A percentile compares a stretch with the other conserved stretches of the same genome.
Conservation (phyloP, 371 early-diverging fungal species). For the Lichtheimia ramosa region DNA sequence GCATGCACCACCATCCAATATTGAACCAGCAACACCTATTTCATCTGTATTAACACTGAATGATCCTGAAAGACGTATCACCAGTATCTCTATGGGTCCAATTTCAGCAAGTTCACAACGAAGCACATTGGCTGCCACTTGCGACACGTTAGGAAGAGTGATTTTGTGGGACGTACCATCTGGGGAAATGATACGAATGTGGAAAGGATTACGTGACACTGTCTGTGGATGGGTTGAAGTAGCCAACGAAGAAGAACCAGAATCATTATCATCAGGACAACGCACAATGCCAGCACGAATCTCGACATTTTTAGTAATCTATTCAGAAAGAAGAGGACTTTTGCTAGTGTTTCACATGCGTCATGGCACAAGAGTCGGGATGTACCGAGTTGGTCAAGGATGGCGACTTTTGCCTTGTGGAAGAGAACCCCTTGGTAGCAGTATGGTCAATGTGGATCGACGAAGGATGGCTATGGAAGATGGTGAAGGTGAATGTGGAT, state of each 20-base stretch:
- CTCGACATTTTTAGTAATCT: slow-evolving; percentile 56
- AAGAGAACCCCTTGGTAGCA: slow-evolving; percentile 39
- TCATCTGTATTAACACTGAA: slow-evolving; percentile 42
- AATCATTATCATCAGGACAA: background rate
- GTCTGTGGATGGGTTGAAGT: slow-evolving; percentile 65
- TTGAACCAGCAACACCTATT: slow-evolving; percentile 59
- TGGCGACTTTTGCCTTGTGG: slow-evolving; percentile 52
- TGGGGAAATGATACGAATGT: slow-evolving; percentile 64
- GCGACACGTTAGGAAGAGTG: slow-evolving; percentile 65
- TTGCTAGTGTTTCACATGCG: slow-evolving; percentile 61
- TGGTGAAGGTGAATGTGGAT: slow-evolving; percentile 28
- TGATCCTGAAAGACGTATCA: slow-evolving; percentile 53
- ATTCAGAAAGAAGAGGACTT: slow-evolving; percentile 58
- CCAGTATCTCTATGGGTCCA: slow-evolving; percentile 48
- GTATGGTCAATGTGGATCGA: slow-evolving; percentile 38
- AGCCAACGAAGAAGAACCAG: slow-evolving; percentile 26
- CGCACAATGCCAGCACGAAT: slow-evolving; percentile 18
- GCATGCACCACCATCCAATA: slow-evolving; percentile 35
- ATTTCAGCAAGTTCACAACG: slow-evolving; percentile 44
- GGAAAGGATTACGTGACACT: slow-evolving; percentile 70
- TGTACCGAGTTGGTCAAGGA: slow-evolving; percentile 57
- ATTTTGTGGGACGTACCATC: slow-evolving; percentile 57
- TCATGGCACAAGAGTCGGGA: slow-evolving; percentile 63
- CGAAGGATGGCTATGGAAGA: slow-evolving; percentile 17
- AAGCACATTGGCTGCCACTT: slow-evolving; percentile 57